phyloP scores from a whole-genome alignment of 257 asterid genomes.

The Datura wrightii region DNA sequence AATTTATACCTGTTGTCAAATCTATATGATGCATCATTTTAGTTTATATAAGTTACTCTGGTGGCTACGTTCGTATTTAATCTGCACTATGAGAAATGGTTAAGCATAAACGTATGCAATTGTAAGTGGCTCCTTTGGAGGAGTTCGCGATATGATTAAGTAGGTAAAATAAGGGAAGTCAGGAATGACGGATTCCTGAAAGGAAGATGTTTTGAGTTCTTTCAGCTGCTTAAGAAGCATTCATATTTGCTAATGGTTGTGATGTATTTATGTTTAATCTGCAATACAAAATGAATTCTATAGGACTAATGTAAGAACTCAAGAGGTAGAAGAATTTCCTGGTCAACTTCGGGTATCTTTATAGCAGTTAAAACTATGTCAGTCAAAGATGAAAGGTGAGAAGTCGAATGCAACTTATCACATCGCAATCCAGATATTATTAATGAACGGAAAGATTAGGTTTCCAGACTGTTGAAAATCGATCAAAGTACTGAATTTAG shows the following conservation, averaged over 20 bases:
- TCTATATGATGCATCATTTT: background rate
- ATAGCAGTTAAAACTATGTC: background rate
- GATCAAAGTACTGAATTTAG: background rate
- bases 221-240: background rate
- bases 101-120: background rate
- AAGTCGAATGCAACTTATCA: background rate
- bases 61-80: background rate
- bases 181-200: background rate
- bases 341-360: background rate
- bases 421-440: background rate
- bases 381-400: conserved; percentile 1
- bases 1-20: conserved; percentile 21
- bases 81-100: background rate
- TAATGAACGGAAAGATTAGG: background rate
- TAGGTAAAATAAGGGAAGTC: background rate
- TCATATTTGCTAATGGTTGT: conserved; percentile 5
- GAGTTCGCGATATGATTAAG: background rate
- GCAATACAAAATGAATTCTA: background rate
- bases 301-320: background rate
- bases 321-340: background rate
- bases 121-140: conserved; percentile 4
- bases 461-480: background rate
- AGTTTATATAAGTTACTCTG: background rate
- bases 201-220: background rate
- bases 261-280: background rate